Percentiles rank a stretch among this genome's conserved stretches.
phyloP scores from a whole-genome alignment of 176 grass and related monocot genomes.

The Eragrostis nindensis region DNA sequence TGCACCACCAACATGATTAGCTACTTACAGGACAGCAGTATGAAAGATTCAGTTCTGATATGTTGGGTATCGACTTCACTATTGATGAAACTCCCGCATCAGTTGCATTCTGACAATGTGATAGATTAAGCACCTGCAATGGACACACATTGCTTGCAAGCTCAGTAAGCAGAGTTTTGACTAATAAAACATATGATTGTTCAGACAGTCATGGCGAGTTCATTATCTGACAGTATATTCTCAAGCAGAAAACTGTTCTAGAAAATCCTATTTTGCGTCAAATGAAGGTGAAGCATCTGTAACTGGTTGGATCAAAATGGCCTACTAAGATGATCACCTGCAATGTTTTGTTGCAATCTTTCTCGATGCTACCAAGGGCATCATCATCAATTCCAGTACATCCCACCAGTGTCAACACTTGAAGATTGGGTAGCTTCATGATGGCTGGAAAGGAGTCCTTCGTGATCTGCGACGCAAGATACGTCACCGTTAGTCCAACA shows the following conservation, averaged over 20 bases:
- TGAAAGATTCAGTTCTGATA: constrained; percentile 64
- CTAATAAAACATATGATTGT: not conserved
- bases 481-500: constrained; percentile 10
- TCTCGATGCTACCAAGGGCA: constrained; percentile 46
- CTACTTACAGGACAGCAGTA: constrained; percentile 71
- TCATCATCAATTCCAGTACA: constrained; percentile 74
- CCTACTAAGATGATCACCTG: constrained; percentile 47
- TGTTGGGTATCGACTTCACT: constrained; percentile 48
- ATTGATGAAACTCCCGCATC: constrained; percentile 56
- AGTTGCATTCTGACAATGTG: constrained; percentile 67
- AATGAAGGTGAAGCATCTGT: not conserved
- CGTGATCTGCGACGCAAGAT: constrained; percentile 57
- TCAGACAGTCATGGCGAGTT: not conserved
- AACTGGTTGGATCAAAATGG: not conserved
- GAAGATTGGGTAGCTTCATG: constrained; percentile 66
- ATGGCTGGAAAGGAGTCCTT: constrained; percentile 61
- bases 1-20: not conserved
- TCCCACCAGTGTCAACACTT: constrained; percentile 62
- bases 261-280: not conserved
- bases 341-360: constrained; percentile 71
- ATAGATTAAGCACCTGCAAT: constrained; percentile 78
- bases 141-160: constrained; percentile 17
- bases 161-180: constrained; percentile 7
- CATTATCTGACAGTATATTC: not conserved
- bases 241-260: not conserved